phyloP scores from a whole-genome alignment of 805 yeast genomes.

The Jamesozyma gamospora region DNA sequence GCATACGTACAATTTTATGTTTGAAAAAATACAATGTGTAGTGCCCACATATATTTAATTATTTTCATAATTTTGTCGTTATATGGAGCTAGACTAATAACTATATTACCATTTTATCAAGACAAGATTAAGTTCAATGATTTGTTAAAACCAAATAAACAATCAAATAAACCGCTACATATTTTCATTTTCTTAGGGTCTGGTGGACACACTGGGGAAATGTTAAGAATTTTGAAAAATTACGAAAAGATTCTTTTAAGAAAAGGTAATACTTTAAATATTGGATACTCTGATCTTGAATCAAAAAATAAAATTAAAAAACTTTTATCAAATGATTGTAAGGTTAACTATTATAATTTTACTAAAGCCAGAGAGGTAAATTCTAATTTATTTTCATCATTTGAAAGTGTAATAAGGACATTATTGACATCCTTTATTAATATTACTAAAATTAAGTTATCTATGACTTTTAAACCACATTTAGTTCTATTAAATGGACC shows the following conservation, averaged over 20 bases:
- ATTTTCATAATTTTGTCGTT: background rate
- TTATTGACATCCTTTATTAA: slow-evolving; percentile 16
- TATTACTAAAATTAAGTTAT: slow-evolving; percentile 11
- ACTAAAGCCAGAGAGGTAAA: slow-evolving; percentile 32
- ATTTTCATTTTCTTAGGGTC: slow-evolving; percentile 73
- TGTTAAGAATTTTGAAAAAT: slow-evolving; percentile 54
- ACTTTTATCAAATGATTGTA: slow-evolving; percentile 1
- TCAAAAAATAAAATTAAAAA: slow-evolving; percentile 33
- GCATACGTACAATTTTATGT: too few species aligned
- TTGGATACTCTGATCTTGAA: slow-evolving; percentile 28
- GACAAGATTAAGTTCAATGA: too few species aligned
- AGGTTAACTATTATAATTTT: slow-evolving; percentile 17
- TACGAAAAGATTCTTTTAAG: slow-evolving; percentile 36
- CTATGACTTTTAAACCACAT: slow-evolving; percentile 17
- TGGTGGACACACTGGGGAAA: slow-evolving; percentile 96
- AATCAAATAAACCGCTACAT: slow-evolving; percentile 11
- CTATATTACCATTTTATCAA: background rate
- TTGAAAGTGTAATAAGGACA: slow-evolving; percentile 28
- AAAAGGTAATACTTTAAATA: slow-evolving; percentile 34
- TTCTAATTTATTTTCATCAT: slow-evolving; percentile 27
- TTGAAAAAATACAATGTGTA: too few species aligned
- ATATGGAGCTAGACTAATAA: background rate
- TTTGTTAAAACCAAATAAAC: background rate
- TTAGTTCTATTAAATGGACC: slow-evolving; percentile 32
- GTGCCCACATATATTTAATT: too few species aligned